Conservation (phyloP, 345 rosid species). For the Eucalyptus pauciflora region DNA sequence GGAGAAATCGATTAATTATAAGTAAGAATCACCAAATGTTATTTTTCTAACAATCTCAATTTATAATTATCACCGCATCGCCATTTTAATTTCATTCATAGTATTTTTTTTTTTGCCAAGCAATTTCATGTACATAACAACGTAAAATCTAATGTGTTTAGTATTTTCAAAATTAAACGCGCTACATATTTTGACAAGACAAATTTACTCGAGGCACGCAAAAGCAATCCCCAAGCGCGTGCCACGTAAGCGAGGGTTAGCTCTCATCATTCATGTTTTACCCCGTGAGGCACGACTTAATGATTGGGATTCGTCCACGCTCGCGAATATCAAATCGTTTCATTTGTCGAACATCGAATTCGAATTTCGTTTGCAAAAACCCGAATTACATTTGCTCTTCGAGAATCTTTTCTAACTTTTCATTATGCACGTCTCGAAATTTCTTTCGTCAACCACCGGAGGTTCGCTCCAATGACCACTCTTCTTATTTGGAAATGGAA, state of each 20-base stretch:
- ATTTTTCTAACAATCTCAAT: background rate
- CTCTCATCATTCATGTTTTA: background rate
- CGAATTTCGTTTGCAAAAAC: background rate
- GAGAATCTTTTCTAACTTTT: fast-evolving
- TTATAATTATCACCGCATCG: background rate
- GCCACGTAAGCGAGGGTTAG: background rate
- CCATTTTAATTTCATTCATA: background rate
- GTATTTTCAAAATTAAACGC: background rate
- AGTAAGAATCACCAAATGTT: fast-evolving
- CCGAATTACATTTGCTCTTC: background rate
- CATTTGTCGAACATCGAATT: too few relatives aligned
- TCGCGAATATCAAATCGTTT: background rate
- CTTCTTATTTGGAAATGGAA: background rate
- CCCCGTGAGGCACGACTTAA: background rate
- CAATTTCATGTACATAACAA: background rate
- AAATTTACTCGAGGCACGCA: background rate
- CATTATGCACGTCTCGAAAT: background rate
- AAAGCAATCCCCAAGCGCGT: background rate
- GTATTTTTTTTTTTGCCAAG: background rate
- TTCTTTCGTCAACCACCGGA: too few relatives aligned
- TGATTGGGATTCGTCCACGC: background rate
- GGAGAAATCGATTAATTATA: background rate
- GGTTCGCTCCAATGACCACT: too few relatives aligned
- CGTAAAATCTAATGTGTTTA: background rate
- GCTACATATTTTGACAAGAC: background rate